Conservation (phyloP, 768 basidiomycete species). For the Lactarius hatsudake region DNA sequence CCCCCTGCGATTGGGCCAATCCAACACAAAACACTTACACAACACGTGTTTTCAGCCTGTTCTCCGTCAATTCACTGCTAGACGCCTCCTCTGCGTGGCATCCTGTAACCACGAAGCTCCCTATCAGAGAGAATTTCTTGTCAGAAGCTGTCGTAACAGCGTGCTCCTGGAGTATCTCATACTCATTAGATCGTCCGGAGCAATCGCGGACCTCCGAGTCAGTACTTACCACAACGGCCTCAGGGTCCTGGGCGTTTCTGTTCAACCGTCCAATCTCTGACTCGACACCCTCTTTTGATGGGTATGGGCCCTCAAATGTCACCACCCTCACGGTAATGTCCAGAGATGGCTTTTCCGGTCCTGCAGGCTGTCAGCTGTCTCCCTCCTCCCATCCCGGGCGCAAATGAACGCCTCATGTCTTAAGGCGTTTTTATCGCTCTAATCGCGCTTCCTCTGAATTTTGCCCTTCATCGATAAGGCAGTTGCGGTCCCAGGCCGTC, state of each 20-base stretch:
- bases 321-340: conserved; percentile 26
- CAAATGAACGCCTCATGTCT: conserved; percentile 30
- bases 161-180: conserved; percentile 19
- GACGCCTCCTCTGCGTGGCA: conserved; percentile 20
- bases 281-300: conserved; percentile 14
- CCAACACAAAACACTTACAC: background rate
- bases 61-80: conserved; percentile 12
- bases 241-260: conserved; percentile 23
- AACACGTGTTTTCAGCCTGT: conserved; percentile 26
- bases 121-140: conserved; percentile 25
- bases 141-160: conserved; percentile 25
- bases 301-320: conserved; percentile 23
- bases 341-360: conserved; percentile 23
- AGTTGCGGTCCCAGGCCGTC: conserved; percentile 24
- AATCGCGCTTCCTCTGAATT: conserved; percentile 28
- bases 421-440: conserved; percentile 27
- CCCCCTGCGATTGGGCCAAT: background rate
- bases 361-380: conserved; percentile 27
- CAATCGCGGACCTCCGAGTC: conserved; percentile 23
- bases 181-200: conserved; percentile 25
- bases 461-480: conserved; percentile 28
- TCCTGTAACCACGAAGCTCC: conserved; percentile 25
- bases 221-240: conserved; percentile 8
- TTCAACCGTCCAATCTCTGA: conserved; percentile 12
- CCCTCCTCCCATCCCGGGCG: conserved; percentile 28